Base-by-base conservation (phyloP, 441 rosid genomes). In the Pelargonium australe region DNA sequence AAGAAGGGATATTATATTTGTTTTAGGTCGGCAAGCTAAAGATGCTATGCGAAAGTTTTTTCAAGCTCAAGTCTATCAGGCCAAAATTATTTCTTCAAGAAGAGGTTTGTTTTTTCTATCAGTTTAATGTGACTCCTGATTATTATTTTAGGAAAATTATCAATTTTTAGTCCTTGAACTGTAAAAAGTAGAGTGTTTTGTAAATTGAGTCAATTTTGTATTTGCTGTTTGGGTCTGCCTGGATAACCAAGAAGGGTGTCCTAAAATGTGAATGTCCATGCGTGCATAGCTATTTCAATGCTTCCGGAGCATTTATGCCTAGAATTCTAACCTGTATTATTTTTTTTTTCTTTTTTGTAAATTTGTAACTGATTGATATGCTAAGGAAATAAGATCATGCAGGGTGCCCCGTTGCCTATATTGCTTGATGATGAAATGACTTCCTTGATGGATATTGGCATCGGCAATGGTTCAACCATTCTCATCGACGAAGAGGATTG, bases 1-100 rank as follows among this genome's bases (percentile, higher is more conserved):
- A 45, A 7, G 45, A 25, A 25, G 31, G 28, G 20, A 65, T 58
- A 55, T 68, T 68, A 47, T 47, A 31, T 71, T 67, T 57, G 13
- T 73, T 65, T 63, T 78, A 91, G 97, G 85, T 90, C 68, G 96
- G 94, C 75, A 95, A 89, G 86, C 79, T 95, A 31, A 95, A 87
- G 76, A 82, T 80, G 57, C 85, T 95, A 20, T 90, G 94, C 77
- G 96, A 89, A 77, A 90, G 79, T 67, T 84, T 91, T 76, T 90
- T 87, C 81, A 90, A 85, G 67, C 87, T 91, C 68, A 85, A 82
- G 82, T 80, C 85, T 0, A 64, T 76, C 69, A 85, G 80, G 82
- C 81, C 80, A 64, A 88, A 80, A 72, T 45, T 95, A 58, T 87
- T 80, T 77, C 82, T 91, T 28, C 77, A 85, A 73, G 96, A 95